Evolutionary conservation across 73 alveolate genomes (phyloP).

Genomic region (Uronychia setigera): DNA sequence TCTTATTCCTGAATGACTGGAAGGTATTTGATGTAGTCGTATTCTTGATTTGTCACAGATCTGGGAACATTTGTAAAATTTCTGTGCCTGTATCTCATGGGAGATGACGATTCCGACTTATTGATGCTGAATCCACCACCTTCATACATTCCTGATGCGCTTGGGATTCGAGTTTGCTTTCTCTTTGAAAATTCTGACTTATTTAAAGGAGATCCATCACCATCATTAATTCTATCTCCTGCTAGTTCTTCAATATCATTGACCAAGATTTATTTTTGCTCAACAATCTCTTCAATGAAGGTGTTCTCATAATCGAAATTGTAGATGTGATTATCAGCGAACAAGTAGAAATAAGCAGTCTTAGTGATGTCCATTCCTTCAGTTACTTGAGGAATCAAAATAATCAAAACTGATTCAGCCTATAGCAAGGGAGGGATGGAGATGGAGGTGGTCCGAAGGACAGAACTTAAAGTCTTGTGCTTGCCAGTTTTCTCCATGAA

Average conservation of each 20-base stretch:
- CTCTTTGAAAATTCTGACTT: too few species aligned
- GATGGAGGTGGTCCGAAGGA: not conserved
- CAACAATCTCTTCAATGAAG: constrained; percentile 11
- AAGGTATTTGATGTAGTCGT: not conserved
- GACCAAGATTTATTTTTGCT: not conserved
- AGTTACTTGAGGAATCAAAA: not conserved
- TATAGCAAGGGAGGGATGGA: not conserved
- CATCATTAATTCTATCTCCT: too few species aligned
- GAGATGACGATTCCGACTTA: too few species aligned
- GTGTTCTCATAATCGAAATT: constrained; percentile 17
- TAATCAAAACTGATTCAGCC: not conserved
- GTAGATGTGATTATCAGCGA: constrained; percentile 19
- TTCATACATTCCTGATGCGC: too few species aligned
- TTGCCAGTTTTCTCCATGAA: not conserved
- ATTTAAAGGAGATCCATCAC: too few species aligned
- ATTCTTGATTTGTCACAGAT: not conserved
- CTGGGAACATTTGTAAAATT: too few species aligned
- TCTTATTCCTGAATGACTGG: not conserved
- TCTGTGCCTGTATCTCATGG: too few species aligned
- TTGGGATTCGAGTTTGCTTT: too few species aligned
- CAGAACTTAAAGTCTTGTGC: not conserved
- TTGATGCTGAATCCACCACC: too few species aligned
- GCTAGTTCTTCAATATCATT: not conserved
- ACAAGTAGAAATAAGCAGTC: constrained; percentile 13
- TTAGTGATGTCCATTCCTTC: not conserved